Evolutionary conservation across 257 asterid species (phyloP).

Genomic region (Plantago ovata): DNA sequence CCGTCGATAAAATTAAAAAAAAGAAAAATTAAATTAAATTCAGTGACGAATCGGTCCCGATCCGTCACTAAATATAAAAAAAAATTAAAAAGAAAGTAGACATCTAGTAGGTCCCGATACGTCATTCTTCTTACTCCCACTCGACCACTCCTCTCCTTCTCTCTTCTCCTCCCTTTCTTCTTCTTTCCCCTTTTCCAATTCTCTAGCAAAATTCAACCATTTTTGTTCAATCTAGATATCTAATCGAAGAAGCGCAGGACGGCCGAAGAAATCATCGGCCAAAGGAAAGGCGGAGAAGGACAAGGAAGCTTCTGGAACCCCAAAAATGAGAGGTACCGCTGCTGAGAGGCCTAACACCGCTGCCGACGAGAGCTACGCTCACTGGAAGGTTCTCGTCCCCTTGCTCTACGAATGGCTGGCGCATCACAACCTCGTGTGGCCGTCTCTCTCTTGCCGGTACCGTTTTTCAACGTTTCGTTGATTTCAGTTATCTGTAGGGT

Average conservation of each 20-base stretch:
- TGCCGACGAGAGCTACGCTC: conserved; percentile 74
- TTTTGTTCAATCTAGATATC: too few species aligned
- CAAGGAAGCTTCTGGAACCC: conserved; percentile 34
- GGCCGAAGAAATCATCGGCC: conserved; percentile 81
- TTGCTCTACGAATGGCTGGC: conserved; percentile 76
- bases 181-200: too few species aligned
- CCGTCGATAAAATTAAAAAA: too few species aligned
- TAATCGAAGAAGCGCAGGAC: conserved; percentile 85
- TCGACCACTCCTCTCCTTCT: too few species aligned
- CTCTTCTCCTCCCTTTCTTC: too few species aligned
- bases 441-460: conserved; percentile 73
- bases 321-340: conserved; percentile 45
- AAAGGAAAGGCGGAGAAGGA: conserved; percentile 62
- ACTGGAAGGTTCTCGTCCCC: conserved; percentile 90
- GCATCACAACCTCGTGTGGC: conserved; percentile 59
- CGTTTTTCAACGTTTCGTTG: neutral
- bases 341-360: conserved; percentile 40
- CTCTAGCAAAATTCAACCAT: too few species aligned
- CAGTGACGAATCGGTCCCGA: too few species aligned
- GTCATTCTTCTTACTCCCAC: too few species aligned
- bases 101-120: too few species aligned
- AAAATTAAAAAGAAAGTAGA: too few species aligned
- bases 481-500: conserved; percentile 27
- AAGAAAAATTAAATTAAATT: too few species aligned
- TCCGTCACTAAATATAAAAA: too few species aligned